Conservation (phyloP, 306 rosid genomes). For the Quercus rubra region DNA sequence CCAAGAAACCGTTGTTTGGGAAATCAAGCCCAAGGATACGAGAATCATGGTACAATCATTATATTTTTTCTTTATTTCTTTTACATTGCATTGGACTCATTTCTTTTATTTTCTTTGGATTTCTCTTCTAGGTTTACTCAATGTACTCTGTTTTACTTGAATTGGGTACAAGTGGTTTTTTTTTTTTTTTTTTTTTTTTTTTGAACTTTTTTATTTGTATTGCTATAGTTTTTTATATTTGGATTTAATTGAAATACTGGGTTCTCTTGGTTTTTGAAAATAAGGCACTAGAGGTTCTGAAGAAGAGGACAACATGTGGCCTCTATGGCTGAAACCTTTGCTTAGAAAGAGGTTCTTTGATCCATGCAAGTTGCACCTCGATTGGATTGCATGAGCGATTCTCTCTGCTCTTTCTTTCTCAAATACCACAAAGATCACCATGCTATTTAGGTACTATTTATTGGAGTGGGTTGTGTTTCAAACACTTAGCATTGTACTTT, state of each 20-base stretch:
- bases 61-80: neutral
- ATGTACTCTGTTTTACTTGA: conserved; percentile 9
- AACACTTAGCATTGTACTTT: no score
- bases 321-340: conserved; percentile 96
- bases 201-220: neutral
- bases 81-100: neutral
- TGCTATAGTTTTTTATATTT: neutral
- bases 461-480: no score
- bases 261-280: neutral
- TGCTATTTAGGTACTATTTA: conserved; percentile 62
- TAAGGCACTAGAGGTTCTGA: conserved; percentile 91
- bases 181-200: neutral
- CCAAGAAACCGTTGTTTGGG: conserved; percentile 69
- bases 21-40: conserved; percentile 85
- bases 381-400: conserved; percentile 89
- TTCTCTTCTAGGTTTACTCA: conserved; percentile 1
- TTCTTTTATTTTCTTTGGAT: neutral
- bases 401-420: conserved; percentile 92
- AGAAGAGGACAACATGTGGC: conserved; percentile 87
- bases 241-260: conserved; percentile 7
- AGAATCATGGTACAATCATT: conserved; percentile 70
- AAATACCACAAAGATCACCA: conserved; percentile 77
- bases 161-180: neutral
- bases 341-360: conserved; percentile 79
- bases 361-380: conserved; percentile 82